Percentiles rank a stretch among this genome's conserved stretches.
Conservation (phyloP, 2,329 filamentous ascomycete genomes). For the Neonectria neomacrospora region DNA sequence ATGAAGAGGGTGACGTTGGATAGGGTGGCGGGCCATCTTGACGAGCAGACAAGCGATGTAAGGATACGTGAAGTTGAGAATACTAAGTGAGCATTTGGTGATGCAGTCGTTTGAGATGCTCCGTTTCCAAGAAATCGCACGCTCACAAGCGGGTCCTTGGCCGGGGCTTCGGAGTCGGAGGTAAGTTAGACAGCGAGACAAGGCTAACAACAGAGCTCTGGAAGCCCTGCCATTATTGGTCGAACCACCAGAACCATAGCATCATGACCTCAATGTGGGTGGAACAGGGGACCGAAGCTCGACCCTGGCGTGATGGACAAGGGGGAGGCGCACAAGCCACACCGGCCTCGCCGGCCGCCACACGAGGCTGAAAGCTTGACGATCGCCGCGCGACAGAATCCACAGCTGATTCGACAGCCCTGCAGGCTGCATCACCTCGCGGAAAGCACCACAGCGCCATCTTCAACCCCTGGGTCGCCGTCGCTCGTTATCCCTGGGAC, state of each 20-base stretch:
- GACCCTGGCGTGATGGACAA: background rate
- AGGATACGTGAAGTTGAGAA: background rate
- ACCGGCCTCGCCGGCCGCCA: constrained; percentile 32
- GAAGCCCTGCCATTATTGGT: constrained; percentile 5
- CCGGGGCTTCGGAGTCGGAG: background rate
- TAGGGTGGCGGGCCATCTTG: constrained; percentile 63
- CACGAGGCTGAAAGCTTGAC: constrained; percentile 38
- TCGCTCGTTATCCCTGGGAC: background rate
- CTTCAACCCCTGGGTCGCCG: background rate
- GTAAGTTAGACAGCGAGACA: constrained; percentile 9
- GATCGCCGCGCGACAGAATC: constrained; percentile 10
- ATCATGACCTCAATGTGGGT: constrained; percentile 38
- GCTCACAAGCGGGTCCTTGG: background rate
- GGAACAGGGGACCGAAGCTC: constrained; percentile 3
- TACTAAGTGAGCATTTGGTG: background rate
- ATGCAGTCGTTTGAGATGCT: background rate
- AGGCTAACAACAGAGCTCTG: constrained; percentile 1
- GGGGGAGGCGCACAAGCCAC: constrained; percentile 30
- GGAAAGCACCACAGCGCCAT: background rate
- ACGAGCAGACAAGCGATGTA: background rate
- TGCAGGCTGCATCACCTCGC: constrained; percentile 5
- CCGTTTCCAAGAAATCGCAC: background rate
- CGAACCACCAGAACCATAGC: constrained; percentile 6
- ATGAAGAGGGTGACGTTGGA: constrained; percentile 63
- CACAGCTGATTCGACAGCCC: constrained; percentile 15